Evolutionary conservation across 1,284 basidiomycete species (phyloP), one percentile per base, ranked within the genome.

Genomic region (Boletus smithii): DNA sequence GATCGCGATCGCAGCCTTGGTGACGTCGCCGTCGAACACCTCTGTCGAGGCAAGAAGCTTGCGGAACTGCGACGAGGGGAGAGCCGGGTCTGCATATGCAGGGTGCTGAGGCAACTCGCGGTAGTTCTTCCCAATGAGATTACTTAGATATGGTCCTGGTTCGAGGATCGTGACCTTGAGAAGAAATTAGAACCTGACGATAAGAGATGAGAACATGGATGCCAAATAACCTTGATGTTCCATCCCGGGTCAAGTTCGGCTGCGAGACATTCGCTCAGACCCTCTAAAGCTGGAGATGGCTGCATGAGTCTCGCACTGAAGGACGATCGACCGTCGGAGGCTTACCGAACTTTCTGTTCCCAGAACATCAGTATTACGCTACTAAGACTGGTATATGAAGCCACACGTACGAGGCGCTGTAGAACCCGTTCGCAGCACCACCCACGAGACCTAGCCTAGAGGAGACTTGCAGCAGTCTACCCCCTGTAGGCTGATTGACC

Each of bases 401-500:
- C 17, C 0, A 17, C 24, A 60, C 62, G 46, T n/a, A 63, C 62
- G 62, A 57, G 23, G 64, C 64, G 20, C 37, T 18, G 31, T 66
- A 65, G 17, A 48, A 54, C 1, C 47, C 50, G 3, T 17, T 4
- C 1, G 34, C 37, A 4, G 49, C 39, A 14, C 5, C 1, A 3
- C 62, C 61, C 1, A 13, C 3, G 13, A 63, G 11, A 7, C 55
- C 63, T 0, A 58, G 3, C 13, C 32, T 27, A 6, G 69, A 72
- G 7, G 62, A 63, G 5, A 61, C 55, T 23, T 68, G 62, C 17
- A 72, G 22, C n/a, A 72, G 48, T 30, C 60, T 53, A 4, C 71
- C 69, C 5, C 69, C 69, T 0, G 31, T 18, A 0, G 59, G 59
- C 2, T 55, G 56, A 42, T 73, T 71, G n/a, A 65, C 64, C 27